Base-by-base conservation (phyloP, 176 grass and related monocot genomes). In the Chrysopogon serrulatus region DNA sequence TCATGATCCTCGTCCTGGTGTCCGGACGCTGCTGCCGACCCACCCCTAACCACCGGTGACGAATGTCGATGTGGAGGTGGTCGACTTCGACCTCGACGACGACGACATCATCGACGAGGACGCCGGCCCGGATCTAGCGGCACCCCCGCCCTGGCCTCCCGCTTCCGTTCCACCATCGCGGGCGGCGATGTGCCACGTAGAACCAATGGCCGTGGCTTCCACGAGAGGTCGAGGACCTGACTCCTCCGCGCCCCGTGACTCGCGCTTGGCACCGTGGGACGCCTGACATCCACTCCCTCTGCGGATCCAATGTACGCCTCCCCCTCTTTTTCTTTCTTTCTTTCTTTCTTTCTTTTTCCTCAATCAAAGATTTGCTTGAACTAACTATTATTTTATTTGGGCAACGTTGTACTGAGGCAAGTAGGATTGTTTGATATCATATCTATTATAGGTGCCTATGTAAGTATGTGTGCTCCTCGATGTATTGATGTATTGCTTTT, bases 41-140 rank as follows among this genome's bases (percentile, higher is more conserved):
- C n/a, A n/a, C n/a, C n/a, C n/a, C n/a, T n/a, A n/a, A n/a, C n/a
- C n/a, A n/a, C n/a, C 79, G 79, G 82, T 82, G 77, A 85, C 83
- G 23, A 92, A 85, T 49, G 87, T 86, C 60, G 92, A 95, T 14
- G 89, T 90, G 35, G 96, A 98, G 82, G 90, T 84, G 67, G 93
- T 98, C 27, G 96, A 98, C 61, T 98, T 93, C 84, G 89, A 98
- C 78, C 82, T 90, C 10, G 96, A 98, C 34, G 92, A 95, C 34
- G 96, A 98, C 31, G 96, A 98, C 77, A 90, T 98, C 59, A 95
- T 95, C 91, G 96, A 98, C 85, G 96, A 95, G 85, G 92, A 98
- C 4, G 85, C 44, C 21, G 65, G 27, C 27, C 43, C 62, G 57
- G 91, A 94, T 10, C 89, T 84, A n/a, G 54, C 71, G 13, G 85